phyloP scores from a whole-genome alignment of 768 basidiomycete species.

The Naganishia randhawae region DNA sequence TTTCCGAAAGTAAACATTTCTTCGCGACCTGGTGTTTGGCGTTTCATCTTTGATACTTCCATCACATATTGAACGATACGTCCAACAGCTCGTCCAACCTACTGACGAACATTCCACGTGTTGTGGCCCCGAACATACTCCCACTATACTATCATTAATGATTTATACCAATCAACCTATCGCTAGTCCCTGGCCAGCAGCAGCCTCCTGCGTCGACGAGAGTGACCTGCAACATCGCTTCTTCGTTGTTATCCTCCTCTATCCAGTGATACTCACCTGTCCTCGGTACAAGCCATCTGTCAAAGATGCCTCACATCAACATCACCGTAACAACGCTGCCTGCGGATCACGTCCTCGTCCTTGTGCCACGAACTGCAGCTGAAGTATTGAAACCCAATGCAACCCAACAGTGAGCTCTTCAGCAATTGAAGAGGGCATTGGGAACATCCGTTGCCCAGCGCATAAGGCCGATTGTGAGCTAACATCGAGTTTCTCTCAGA shows the following conservation, averaged over 20 bases:
- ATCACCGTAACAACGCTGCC: neutral
- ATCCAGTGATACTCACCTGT: too few relatives aligned
- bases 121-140: too few relatives aligned
- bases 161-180: too few relatives aligned
- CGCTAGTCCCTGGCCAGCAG: too few relatives aligned
- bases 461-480: neutral
- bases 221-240: neutral
- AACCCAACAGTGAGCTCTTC: slow-evolving; percentile 40
- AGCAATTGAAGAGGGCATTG: too few relatives aligned
- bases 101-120: too few relatives aligned
- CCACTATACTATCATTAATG: neutral
- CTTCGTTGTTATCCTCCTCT: neutral
- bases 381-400: slow-evolving; percentile 33
- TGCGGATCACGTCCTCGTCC: neutral
- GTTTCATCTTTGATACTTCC: neutral
- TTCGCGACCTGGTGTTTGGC: neutral
- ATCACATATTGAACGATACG: neutral
- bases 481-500: slow-evolving; percentile 25
- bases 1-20: neutral
- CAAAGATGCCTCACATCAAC: neutral
- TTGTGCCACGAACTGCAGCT: slow-evolving; percentile 26
- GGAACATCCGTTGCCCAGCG: too few relatives aligned
- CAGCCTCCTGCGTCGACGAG: neutral
- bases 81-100: too few relatives aligned
- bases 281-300: neutral